phyloP scores from a whole-genome alignment of 176 grass and related monocot genomes.

The Oryza rufipogon region DNA sequence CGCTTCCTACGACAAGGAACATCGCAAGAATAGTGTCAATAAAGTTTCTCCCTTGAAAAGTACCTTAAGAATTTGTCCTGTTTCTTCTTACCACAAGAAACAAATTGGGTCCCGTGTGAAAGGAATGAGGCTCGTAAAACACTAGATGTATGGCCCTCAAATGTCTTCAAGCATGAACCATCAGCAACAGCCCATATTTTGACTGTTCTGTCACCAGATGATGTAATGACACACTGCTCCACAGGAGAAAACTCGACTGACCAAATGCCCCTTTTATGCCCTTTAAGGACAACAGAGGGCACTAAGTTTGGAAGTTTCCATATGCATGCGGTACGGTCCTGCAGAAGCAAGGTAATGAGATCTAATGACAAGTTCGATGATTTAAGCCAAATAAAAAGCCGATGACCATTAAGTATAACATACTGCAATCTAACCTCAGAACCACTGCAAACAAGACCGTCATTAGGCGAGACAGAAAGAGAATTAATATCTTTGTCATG shows the following conservation, averaged over 20 bases:
- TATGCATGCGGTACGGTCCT: constrained; percentile 90
- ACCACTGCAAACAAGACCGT: constrained; percentile 91
- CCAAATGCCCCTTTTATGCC: constrained; percentile 93
- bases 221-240: constrained; percentile 91
- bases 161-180: constrained; percentile 92
- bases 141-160: constrained; percentile 92
- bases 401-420: constrained; percentile 17
- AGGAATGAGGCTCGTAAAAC: constrained; percentile 82
- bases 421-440: constrained; percentile 69
- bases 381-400: constrained; percentile 27
- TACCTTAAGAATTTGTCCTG: not conserved
- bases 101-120: constrained; percentile 77
- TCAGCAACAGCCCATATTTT: constrained; percentile 93
- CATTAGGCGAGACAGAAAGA: constrained; percentile 81
- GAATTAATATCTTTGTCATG: constrained; percentile 99
- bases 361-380: constrained; percentile 31
- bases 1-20: constrained; percentile 70
- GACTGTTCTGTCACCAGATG: constrained; percentile 90
- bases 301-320: constrained; percentile 90
- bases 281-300: constrained; percentile 70
- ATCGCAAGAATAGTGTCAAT: constrained; percentile 44
- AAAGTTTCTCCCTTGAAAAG: not conserved
- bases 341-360: constrained; percentile 42
- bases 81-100: constrained; percentile 81
- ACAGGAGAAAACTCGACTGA: constrained; percentile 98